Conservation (phyloP, 805 yeast species). For the Candida bentonensis region DNA sequence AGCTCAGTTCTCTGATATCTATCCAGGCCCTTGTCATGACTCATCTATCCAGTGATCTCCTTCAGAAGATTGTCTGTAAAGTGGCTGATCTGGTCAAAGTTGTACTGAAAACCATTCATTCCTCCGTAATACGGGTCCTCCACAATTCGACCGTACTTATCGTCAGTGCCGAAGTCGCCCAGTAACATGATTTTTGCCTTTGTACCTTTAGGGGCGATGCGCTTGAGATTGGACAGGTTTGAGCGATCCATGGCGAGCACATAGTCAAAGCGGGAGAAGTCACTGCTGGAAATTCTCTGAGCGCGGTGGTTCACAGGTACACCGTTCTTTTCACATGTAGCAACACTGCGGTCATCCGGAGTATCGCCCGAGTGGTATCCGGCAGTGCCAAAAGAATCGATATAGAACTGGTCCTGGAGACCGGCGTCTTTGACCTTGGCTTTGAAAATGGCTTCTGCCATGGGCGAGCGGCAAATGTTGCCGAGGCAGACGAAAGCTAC, state of each 20-base stretch:
- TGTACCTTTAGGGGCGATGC: slow-evolving; percentile 35
- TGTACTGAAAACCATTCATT: slow-evolving; percentile 62
- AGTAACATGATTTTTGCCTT: slow-evolving; percentile 45
- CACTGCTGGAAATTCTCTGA: slow-evolving; percentile 67
- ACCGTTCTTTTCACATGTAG: slow-evolving; percentile 54
- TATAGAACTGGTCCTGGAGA: slow-evolving; percentile 27
- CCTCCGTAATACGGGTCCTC: slow-evolving; percentile 95
- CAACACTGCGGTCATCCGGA: slow-evolving; percentile 65
- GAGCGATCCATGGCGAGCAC: slow-evolving; percentile 42
- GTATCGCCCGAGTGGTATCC: slow-evolving; percentile 71
- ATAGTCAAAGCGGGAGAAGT: slow-evolving; percentile 39
- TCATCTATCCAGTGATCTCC: slow-evolving; percentile 5
- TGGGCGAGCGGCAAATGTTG: slow-evolving; percentile 92
- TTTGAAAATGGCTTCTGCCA: slow-evolving; percentile 90
- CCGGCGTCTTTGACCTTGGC: slow-evolving; percentile 45
- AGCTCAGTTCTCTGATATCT: background rate
- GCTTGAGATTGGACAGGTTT: slow-evolving; percentile 21
- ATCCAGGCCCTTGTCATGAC: background rate
- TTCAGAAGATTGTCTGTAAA: slow-evolving; percentile 61
- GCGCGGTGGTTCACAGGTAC: slow-evolving; percentile 66
- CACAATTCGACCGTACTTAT: slow-evolving; percentile 40
- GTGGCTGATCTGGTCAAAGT: slow-evolving; percentile 59
- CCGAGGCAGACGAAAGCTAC: slow-evolving; percentile 90
- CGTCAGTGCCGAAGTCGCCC: slow-evolving; percentile 64
- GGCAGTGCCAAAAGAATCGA: slow-evolving; percentile 81